phyloP scores from a whole-genome alignment of 2,329 filamentous ascomycete genomes.

The Trichoderma sp. region DNA sequence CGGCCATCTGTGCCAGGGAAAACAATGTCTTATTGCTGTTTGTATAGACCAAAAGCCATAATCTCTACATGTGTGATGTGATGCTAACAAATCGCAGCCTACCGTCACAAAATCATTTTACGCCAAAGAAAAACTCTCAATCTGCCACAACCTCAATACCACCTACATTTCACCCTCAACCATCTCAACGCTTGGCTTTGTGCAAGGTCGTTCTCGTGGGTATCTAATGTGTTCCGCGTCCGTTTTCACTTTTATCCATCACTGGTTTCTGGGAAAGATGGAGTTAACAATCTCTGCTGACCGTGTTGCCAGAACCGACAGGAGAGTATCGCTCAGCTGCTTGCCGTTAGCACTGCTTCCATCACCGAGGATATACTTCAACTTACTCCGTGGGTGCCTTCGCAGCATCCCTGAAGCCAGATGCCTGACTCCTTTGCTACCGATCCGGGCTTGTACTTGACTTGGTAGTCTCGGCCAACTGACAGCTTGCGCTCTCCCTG shows the following conservation, averaged over 20 bases:
- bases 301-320: constrained; percentile 74
- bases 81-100: not conserved
- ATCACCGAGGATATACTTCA: not conserved
- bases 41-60: not conserved
- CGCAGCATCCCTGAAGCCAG: constrained; percentile 93
- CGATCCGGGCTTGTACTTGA: constrained; percentile 67
- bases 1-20: not conserved
- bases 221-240: not conserved
- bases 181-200: not conserved
- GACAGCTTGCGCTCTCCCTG: constrained; percentile 54
- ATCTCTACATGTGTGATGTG: not conserved
- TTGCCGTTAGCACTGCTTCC: constrained; percentile 2
- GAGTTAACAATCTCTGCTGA: constrained; percentile 77
- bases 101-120: not conserved
- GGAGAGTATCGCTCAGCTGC: constrained; percentile 76
- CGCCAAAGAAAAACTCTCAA: not conserved
- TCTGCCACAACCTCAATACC: not conserved
- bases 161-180: not conserved
- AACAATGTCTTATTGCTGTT: not conserved
- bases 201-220: not conserved
- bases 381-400: constrained; percentile 87
- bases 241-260: not conserved
- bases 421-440: constrained; percentile 76
- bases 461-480: constrained; percentile 76
- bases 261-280: constrained; percentile 56